Percentiles rank a stretch among this genome's conserved stretches.
These are phyloP conservation scores for Backusella luteola DNA, from an alignment of 192 early-diverging fungal genomes.

Conservation along the genomic window DNA sequence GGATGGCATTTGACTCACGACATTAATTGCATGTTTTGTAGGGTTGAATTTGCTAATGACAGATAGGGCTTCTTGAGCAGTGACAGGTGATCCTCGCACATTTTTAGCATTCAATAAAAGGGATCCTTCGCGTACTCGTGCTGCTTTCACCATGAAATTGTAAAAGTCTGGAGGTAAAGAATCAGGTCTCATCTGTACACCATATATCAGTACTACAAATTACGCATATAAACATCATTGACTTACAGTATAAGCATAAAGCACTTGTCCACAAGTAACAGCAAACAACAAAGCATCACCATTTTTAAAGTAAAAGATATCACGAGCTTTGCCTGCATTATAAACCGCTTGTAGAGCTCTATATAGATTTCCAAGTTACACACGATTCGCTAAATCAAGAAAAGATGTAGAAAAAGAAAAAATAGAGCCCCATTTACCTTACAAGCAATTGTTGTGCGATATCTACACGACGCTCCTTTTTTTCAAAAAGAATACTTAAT, in stretches of 20 bases:
- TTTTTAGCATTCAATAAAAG: conserved; percentile 58
- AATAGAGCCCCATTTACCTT: conserved; percentile 35
- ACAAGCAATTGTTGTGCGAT: conserved; percentile 61
- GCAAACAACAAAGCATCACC: conserved; percentile 55
- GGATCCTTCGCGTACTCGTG: conserved; percentile 52
- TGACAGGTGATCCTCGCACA: conserved; percentile 42
- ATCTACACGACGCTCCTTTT: conserved; percentile 47
- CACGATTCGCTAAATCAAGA: background rate
- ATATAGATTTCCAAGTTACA: conserved; percentile 8
- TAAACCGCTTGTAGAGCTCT: conserved; percentile 56
- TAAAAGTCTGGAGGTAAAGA: conserved; percentile 58
- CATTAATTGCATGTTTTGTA: conserved; percentile 41
- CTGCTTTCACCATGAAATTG: conserved; percentile 63
- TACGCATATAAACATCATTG: background rate
- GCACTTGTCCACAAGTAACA: conserved; percentile 50
- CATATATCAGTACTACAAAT: background rate
- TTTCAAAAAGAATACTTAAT: conserved; percentile 54
- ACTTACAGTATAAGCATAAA: conserved; percentile 61
- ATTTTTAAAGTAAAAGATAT: conserved; percentile 53
- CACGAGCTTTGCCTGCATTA: conserved; percentile 52
- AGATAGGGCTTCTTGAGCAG: conserved; percentile 33
- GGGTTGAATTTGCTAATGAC: conserved; percentile 34
- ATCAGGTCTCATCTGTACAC: conserved; percentile 52
- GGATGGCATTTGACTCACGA: conserved; percentile 35
- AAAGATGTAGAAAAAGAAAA: background rate